Percentiles rank a stretch among this genome's conserved stretches.
These are phyloP conservation scores for Solanum peruvianum DNA, from an alignment of 257 asterid species.

Conservation along the genomic window DNA sequence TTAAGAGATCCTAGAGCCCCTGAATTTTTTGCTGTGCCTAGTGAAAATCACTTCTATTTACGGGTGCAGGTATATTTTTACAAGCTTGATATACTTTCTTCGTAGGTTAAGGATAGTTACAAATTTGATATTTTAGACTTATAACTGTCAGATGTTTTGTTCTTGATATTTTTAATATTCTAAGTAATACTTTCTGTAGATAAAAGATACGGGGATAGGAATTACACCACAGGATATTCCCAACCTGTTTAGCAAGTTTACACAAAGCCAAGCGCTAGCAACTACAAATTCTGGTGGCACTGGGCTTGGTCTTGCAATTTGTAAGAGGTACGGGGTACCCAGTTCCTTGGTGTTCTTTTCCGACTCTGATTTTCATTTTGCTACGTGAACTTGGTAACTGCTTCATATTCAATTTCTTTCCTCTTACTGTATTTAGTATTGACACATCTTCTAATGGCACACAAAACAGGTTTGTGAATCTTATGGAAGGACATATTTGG, in stretches of 20 bases:
- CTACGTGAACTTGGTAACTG: neutral
- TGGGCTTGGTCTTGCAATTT: slow-evolving; percentile 97
- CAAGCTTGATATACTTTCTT: neutral
- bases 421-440: neutral
- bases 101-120: neutral
- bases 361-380: neutral
- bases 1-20: slow-evolving; percentile 76
- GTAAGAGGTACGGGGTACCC: slow-evolving; percentile 71
- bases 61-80: slow-evolving; percentile 60
- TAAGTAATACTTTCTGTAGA: slow-evolving; percentile 26
- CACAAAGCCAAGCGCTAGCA: slow-evolving; percentile 65
- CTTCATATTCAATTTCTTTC: neutral
- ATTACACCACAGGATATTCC: slow-evolving; percentile 84
- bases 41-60: slow-evolving; percentile 76
- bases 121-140: neutral
- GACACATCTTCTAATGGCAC: neutral
- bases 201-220: slow-evolving; percentile 88
- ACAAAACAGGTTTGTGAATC: slow-evolving; percentile 70
- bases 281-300: slow-evolving; percentile 70
- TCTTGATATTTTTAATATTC: neutral
- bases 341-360: neutral
- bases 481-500: slow-evolving; percentile 95
- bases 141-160: neutral
- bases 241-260: slow-evolving; percentile 76
- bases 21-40: slow-evolving; percentile 56